These are phyloP conservation scores for Suaeda aralocaspica DNA, from an alignment of 148 eudicot genomes.

Conservation along the genomic window DNA sequence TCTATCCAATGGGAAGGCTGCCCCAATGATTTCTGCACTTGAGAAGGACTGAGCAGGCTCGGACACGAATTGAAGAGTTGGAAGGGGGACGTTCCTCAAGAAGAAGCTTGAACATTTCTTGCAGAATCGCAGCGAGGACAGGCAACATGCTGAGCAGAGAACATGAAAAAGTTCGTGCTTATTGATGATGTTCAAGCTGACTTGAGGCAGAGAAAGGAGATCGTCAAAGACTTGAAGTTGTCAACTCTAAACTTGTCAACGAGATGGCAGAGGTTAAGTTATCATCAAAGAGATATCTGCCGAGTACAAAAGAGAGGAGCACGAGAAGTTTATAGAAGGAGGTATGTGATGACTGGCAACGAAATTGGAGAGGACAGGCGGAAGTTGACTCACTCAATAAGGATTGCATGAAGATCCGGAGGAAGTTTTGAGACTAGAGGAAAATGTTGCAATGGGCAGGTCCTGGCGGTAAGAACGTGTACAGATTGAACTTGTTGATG, in stretches of 20 bases:
- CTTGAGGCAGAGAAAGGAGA: conserved; percentile 64
- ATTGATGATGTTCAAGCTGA: conserved; percentile 76
- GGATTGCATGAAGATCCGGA: conserved; percentile 61
- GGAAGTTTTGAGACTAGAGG: conserved; percentile 88
- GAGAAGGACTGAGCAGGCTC: conserved; percentile 41
- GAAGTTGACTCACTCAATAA: conserved; percentile 76
- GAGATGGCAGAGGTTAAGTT: conserved; percentile 66
- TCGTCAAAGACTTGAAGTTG: conserved; percentile 66
- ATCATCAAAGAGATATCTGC: conserved; percentile 59
- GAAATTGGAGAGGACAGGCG: conserved; percentile 87
- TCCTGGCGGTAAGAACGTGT: conserved; percentile 98
- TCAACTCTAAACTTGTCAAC: conserved; percentile 74
- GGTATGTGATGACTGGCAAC: conserved; percentile 93
- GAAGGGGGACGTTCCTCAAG: conserved; percentile 41
- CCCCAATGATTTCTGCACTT: conserved; percentile 47
- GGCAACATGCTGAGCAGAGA: conserved; percentile 84
- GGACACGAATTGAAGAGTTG: conserved; percentile 36
- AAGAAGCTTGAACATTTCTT: conserved; percentile 46
- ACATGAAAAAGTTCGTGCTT: conserved; percentile 85
- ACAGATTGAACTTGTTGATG: conserved; percentile 90
- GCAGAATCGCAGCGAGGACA: conserved; percentile 79
- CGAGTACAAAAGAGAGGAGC: conserved; percentile 69
- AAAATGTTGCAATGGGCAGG: conserved; percentile 96
- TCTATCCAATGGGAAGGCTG: conserved; percentile 34
- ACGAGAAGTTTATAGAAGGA: conserved; percentile 75